Conservation (phyloP, 2,329 filamentous ascomycete genomes). For the Westerdykella aurantiaca region DNA sequence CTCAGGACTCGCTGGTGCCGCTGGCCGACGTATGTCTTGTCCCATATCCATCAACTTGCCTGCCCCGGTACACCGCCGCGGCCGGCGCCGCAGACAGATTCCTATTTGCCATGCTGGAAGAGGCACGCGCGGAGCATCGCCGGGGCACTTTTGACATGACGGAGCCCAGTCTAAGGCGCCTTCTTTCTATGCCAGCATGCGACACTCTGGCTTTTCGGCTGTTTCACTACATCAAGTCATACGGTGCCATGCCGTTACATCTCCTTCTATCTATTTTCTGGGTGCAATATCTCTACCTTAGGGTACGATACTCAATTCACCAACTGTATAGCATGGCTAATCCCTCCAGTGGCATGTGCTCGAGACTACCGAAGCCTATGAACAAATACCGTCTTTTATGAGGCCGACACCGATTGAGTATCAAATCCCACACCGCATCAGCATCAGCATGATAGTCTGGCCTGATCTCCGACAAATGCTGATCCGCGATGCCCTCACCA, state of each 20-base stretch:
- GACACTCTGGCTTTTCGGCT: not conserved
- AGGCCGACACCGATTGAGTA: not conserved
- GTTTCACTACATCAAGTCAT: not conserved
- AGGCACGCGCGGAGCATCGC: not conserved
- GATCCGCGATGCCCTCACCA: not conserved
- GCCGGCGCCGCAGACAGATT: not conserved
- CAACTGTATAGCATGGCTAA: not conserved
- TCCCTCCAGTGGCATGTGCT: not conserved
- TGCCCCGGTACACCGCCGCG: not conserved
- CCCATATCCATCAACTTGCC: no score
- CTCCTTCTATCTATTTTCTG: not conserved
- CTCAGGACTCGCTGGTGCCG: no score
- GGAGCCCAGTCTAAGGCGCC: not conserved
- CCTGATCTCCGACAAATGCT: not conserved
- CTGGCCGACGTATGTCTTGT: no score
- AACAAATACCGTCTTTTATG: not conserved
- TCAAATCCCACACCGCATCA: not conserved
- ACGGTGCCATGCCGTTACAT: not conserved
- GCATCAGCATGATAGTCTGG: not conserved
- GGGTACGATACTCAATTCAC: not conserved
- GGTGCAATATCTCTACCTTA: conserved; percentile 1
- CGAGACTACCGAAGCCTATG: not conserved
- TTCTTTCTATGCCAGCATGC: not conserved
- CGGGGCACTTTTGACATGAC: not conserved
- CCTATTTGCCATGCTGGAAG: not conserved